These are phyloP conservation scores for Iris pallida DNA, from an alignment of 116 monocot species.

Conservation along the genomic window DNA sequence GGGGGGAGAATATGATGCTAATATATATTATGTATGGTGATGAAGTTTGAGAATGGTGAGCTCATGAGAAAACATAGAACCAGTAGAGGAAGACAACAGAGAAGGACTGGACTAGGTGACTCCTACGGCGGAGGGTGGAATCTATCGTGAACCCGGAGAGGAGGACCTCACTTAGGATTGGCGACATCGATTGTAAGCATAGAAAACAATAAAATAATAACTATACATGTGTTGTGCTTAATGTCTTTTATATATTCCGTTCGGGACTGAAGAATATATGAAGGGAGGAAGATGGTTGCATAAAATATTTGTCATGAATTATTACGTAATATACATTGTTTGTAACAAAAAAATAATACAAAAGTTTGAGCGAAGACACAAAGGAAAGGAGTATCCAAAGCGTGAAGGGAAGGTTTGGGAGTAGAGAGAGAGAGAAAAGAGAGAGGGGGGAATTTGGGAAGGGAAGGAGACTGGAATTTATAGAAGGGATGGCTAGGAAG, in stretches of 20 bases:
- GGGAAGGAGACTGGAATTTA: slow-evolving; percentile 36
- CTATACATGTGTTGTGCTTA: slow-evolving; percentile 20
- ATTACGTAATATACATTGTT: neutral
- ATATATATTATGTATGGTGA: slow-evolving; percentile 8
- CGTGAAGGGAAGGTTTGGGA: neutral
- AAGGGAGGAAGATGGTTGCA: neutral
- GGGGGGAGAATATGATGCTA: too few species aligned
- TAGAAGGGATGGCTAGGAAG: slow-evolving; percentile 14
- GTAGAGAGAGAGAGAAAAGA: neutral
- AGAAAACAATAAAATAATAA: neutral
- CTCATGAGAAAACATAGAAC: slow-evolving; percentile 73
- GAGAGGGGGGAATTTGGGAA: slow-evolving; percentile 20
- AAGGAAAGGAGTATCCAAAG: neutral
- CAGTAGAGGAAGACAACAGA: slow-evolving; percentile 76
- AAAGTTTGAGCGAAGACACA: neutral
- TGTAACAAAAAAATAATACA: neutral
- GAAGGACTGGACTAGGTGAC: slow-evolving; percentile 62
- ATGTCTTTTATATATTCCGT: neutral
- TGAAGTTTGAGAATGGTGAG: neutral
- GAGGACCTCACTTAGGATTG: slow-evolving; percentile 62
- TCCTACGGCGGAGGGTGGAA: slow-evolving; percentile 46
- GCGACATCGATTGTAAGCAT: slow-evolving; percentile 59
- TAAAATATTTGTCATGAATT: neutral
- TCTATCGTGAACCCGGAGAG: slow-evolving; percentile 72
- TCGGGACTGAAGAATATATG: neutral